These are phyloP conservation scores for Arthroderma sp. DNA, from an alignment of 2,329 filamentous ascomycete species.

Conservation along the genomic window DNA sequence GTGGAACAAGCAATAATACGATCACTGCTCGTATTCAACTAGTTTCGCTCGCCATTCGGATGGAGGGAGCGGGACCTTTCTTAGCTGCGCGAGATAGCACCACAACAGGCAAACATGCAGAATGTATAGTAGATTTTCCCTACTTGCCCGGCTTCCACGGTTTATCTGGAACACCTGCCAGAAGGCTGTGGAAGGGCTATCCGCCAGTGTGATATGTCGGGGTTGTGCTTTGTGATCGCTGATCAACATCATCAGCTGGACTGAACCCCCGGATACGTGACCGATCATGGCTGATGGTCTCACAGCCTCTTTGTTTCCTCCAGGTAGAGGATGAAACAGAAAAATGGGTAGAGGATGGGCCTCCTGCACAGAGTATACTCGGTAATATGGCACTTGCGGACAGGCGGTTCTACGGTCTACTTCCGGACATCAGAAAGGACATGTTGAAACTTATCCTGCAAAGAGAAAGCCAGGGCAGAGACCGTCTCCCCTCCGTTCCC, in stretches of 20 bases:
- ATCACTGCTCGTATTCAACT: background rate
- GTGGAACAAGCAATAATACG: constrained; percentile 4
- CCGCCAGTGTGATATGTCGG: background rate
- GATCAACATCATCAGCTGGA: background rate
- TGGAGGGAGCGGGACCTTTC: background rate
- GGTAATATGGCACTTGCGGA: too few relatives aligned
- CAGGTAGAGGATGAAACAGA: background rate
- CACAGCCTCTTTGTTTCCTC: background rate
- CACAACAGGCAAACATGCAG: background rate
- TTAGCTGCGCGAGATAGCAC: background rate
- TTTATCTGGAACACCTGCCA: background rate
- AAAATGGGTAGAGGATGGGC: background rate
- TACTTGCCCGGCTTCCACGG: background rate
- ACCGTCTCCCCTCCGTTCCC: too few relatives aligned
- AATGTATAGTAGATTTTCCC: background rate
- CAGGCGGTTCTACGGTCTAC: too few relatives aligned
- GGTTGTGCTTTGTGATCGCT: background rate
- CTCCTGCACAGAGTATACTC: background rate
- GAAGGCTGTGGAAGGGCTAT: background rate
- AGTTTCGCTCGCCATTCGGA: background rate
- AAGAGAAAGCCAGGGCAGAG: too few relatives aligned
- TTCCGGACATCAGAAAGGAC: too few relatives aligned
- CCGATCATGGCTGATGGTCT: background rate
- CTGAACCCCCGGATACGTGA: background rate
- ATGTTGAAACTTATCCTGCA: too few relatives aligned